Evolutionary conservation across 306 rosid genomes (phyloP), one percentile per base, ranked within the genome.

Genomic region (Hippophae gyantsensis): DNA sequence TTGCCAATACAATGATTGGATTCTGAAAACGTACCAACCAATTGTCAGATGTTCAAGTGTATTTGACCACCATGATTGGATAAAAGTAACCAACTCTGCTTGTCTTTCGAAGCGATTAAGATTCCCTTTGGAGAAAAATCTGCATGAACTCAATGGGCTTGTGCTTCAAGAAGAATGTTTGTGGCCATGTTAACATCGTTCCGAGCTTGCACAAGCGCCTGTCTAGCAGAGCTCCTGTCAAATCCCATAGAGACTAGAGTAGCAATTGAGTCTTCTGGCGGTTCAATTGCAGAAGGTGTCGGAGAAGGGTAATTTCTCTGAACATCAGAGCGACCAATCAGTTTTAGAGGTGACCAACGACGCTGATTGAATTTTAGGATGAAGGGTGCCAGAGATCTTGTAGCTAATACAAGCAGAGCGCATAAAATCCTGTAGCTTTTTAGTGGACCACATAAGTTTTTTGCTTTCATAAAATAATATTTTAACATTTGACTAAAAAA

Each of bases 201-300:
- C 77, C 95, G 74, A 10, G 99, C 97, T 58, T 80, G 99, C 81
- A 82, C 81, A 27, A 93, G 81, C 6, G 99, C 99, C 75, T 93
- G 99, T 72, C 95, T 81, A 11, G 97, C 99, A n/a, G 87, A 73
- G 72, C 75, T 74, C 72, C 94, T 80, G 76, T 93, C 97, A 60
- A 93, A 93, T 9, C 99, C 99, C 99, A 93, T 93, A 3, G 99
- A 86, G 43, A 88, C 87, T 13, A 93, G 85, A 10, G 97, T 93
- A 0, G 78, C 78, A 63, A 93, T 84, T 0, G 97, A 69, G 66
- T 79, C 94, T 76, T 93, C 99, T 0, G 84, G 55, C 14, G 99
- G 99, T 67, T 85, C 88, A 48, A 68, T 49, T 40, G 83, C 75
- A 66, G 90, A 69, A 13, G 78, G 83, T 64, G 64, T 13, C 13